phyloP scores from a whole-genome alignment of 2,329 filamentous ascomycete species.

The Verticillium albo-atrum region DNA sequence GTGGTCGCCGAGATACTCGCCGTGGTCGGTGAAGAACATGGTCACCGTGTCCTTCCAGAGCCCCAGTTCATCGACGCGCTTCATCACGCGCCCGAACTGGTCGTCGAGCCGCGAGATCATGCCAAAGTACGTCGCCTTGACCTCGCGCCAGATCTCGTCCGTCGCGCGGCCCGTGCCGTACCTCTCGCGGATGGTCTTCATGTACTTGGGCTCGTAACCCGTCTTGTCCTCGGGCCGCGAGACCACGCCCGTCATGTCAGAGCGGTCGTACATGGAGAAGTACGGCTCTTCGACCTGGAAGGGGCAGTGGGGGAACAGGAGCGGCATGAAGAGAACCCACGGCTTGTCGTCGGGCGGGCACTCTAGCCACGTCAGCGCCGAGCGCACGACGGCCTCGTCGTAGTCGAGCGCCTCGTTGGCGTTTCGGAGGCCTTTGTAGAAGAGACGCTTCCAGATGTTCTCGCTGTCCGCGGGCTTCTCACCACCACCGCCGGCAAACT shows the following conservation, averaged over 20 bases:
- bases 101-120: constrained; percentile 40
- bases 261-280: constrained; percentile 38
- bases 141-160: constrained; percentile 33
- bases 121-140: constrained; percentile 38
- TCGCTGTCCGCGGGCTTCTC: constrained; percentile 12
- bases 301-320: constrained; percentile 37
- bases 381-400: constrained; percentile 35
- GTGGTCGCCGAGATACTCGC: constrained; percentile 40
- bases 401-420: constrained; percentile 32
- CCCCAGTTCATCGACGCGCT: constrained; percentile 21
- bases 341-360: constrained; percentile 31
- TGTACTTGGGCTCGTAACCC: constrained; percentile 36
- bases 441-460: constrained; percentile 30
- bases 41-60: constrained; percentile 33
- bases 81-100: constrained; percentile 35
- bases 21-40: constrained; percentile 39
- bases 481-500: constrained; percentile 15
- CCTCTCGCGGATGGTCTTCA: constrained; percentile 28
- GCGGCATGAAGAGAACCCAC: constrained; percentile 36
- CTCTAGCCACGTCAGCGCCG: constrained; percentile 35
- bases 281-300: constrained; percentile 42
- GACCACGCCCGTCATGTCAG: constrained; percentile 13
- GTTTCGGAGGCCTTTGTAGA: constrained; percentile 33
- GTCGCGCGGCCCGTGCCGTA: constrained; percentile 34
- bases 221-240: constrained; percentile 20